These are phyloP conservation scores for Neopestalotiopsis sp. DNA, from an alignment of 2,329 filamentous ascomycete genomes.

Conservation along the genomic window DNA sequence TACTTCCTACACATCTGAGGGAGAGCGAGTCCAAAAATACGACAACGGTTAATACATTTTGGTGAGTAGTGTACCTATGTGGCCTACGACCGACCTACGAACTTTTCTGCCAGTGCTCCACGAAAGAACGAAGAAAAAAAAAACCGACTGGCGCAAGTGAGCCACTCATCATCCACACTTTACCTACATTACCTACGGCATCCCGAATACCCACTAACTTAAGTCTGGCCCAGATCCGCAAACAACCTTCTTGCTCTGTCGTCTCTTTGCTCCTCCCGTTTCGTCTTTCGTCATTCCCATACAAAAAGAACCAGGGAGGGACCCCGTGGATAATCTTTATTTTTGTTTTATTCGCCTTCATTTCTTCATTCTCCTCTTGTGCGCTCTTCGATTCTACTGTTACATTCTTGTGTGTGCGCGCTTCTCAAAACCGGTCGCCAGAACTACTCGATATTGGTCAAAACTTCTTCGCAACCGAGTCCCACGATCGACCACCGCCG, in stretches of 20 bases:
- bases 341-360: not conserved
- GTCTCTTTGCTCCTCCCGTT: constrained; percentile 5
- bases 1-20: not conserved
- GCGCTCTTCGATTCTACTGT: constrained; percentile 2
- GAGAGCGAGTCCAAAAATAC: not conserved
- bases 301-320: not conserved
- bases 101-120: too few species aligned
- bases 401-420: not conserved
- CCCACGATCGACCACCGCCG: not conserved
- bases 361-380: constrained; percentile 1
- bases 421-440: not conserved
- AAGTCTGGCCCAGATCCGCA: not conserved
- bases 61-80: too few species aligned
- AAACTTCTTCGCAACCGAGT: constrained; percentile 1
- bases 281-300: constrained; percentile 2
- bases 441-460: not conserved
- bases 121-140: not conserved
- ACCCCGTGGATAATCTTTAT: not conserved
- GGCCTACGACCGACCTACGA: too few species aligned
- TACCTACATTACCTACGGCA: not conserved
- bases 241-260: constrained; percentile 5
- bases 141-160: not conserved
- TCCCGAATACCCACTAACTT: not conserved
- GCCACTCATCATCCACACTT: not conserved
- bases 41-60: too few species aligned